Evolutionary conservation across 129 eudicot species (phyloP), one percentile per base, ranked within the genome.

Genomic region (Dittrichia graveolens): DNA sequence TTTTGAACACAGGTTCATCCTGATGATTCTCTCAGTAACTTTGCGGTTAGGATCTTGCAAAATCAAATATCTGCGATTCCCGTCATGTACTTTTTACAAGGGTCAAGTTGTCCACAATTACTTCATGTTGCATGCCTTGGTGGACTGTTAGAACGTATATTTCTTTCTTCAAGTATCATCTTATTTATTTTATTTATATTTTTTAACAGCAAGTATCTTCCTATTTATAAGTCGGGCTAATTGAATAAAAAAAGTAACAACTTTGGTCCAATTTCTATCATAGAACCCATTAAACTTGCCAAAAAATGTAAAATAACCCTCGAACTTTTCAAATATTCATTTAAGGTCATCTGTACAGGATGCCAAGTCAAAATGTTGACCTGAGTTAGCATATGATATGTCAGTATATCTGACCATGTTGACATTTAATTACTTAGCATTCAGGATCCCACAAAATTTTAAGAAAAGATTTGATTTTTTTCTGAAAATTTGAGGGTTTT

Each of bases 101-200:
- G 83, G 53, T 87, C 83, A 61, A 67, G 86, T 37, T 76, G 81
- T 74, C 85, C 87, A 71, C 83, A 75, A 49, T 76, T 89, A 74
- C 81, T 89, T 52, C 89, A 81, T 56, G 71, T 84, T 65, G 88
- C 92, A 61, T 89, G 91, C 81, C 96, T 89, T 53, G 73, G 84
- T 64, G 92, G 86, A 77, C 78, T 89, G 61, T 42, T 89, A 65
- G 81, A 80, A 69, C 83, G 96, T 89, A 53, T 13, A 83, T 73
- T 64, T 73, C 55, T 54, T 65, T 54, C 8, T 35, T 77, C 58
- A 43, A 52, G 41, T 49, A 55, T 65, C 37, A 24, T 24, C 31
- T 2, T 24, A 24, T 2, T 24, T 24, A 24, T 24, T 24, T 24
- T 24, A 24, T 0, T 24, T 24, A 24, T 24, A 24, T 24, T 24